Conservation (phyloP, 2,329 filamentous ascomycete genomes). For the Aspergillus fructus region DNA sequence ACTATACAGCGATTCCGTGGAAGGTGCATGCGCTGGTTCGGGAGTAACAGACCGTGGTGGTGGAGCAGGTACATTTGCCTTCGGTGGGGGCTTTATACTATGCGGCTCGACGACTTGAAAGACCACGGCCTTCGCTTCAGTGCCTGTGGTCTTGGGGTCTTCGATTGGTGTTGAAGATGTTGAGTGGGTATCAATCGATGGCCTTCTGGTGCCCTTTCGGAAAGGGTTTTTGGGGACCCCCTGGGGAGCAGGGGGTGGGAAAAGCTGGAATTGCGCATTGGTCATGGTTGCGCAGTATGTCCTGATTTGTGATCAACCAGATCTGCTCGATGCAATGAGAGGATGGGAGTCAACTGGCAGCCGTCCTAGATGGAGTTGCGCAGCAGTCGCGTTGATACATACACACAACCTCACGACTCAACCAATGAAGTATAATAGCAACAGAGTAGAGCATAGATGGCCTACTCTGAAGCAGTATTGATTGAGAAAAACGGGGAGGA, state of each 20-base stretch:
- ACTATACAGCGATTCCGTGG: constrained; percentile 16
- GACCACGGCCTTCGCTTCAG: constrained; percentile 37
- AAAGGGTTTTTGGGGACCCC: constrained; percentile 35
- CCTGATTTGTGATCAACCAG: constrained; percentile 1
- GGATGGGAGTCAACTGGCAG: neutral
- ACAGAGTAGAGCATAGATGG: neutral
- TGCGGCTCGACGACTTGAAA: constrained; percentile 39
- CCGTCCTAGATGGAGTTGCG: neutral
- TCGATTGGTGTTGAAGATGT: constrained; percentile 30
- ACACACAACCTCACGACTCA: neutral
- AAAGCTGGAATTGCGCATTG: constrained; percentile 39
- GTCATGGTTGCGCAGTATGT: constrained; percentile 22
- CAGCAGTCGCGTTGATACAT: neutral
- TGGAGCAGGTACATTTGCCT: constrained; percentile 18
- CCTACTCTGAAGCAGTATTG: neutral
- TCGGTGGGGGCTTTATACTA: constrained; percentile 26
- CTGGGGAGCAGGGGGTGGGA: constrained; percentile 35
- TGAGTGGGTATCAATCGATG: constrained; percentile 21
- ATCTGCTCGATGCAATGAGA: constrained; percentile 1
- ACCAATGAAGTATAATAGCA: neutral
- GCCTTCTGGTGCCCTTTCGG: constrained; percentile 27
- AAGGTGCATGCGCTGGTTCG: constrained; percentile 15
- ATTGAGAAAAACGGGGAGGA: neutral
- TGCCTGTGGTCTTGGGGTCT: constrained; percentile 29
- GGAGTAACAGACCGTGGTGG: constrained; percentile 17